These are phyloP conservation scores for Yamadazyma dushanensis DNA, from an alignment of 1,139 yeast genomes.

Conservation along the genomic window DNA sequence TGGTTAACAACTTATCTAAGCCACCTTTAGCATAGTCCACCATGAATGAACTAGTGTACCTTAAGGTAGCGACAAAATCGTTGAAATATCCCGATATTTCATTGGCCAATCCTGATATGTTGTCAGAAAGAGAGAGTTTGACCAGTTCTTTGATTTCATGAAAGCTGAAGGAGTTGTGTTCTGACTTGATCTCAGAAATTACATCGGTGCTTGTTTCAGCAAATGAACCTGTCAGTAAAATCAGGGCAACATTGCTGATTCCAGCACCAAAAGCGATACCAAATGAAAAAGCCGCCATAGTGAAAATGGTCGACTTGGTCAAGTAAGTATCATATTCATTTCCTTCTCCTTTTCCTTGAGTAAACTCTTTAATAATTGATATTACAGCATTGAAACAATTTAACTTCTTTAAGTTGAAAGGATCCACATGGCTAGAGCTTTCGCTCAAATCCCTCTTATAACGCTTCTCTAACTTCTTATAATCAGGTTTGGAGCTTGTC, in stretches of 20 bases:
- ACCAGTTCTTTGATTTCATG: slow-evolving; percentile 5
- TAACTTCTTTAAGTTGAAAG: slow-evolving; percentile 30
- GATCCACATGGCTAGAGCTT: slow-evolving; percentile 30
- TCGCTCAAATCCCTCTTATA: slow-evolving; percentile 32
- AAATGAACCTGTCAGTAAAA: slow-evolving; percentile 6
- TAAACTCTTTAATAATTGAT: slow-evolving; percentile 1
- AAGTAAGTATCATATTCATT: background rate
- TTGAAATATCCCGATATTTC: slow-evolving; percentile 8
- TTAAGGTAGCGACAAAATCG: slow-evolving; percentile 9
- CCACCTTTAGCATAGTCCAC: slow-evolving; percentile 27
- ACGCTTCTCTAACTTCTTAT: slow-evolving; percentile 32
- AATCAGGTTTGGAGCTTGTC: slow-evolving; percentile 26
- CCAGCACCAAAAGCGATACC: slow-evolving; percentile 40
- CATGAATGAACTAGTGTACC: slow-evolving; percentile 21
- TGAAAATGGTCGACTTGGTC: slow-evolving; percentile 7
- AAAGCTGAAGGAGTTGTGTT: background rate
- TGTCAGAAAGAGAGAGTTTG: background rate
- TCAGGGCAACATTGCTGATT: slow-evolving; percentile 8
- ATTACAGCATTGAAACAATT: slow-evolving; percentile 7
- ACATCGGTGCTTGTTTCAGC: background rate
- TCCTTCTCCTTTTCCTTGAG: background rate
- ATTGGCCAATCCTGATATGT: slow-evolving; percentile 2
- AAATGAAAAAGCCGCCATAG: slow-evolving; percentile 32
- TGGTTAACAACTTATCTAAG: slow-evolving; percentile 23
- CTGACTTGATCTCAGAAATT: slow-evolving; percentile 2